Percentiles rank a stretch among this genome's conserved stretches.
Evolutionary conservation across 257 asterid genomes (phyloP).

Genomic region (Schizonepeta tenuifolia): DNA sequence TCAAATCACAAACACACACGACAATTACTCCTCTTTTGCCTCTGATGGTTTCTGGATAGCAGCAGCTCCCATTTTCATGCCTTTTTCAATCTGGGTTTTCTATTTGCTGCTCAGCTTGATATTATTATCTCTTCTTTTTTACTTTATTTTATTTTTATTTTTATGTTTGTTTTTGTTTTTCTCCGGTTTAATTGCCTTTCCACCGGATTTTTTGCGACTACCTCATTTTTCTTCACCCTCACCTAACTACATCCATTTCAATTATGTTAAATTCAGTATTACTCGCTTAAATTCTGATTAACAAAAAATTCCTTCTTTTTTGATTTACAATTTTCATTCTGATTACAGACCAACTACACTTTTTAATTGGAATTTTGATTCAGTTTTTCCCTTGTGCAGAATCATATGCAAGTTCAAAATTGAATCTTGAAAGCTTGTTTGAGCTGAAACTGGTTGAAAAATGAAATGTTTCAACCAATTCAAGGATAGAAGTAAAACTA

Average conservation of each 20-base stretch:
- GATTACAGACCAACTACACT: neutral
- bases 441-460: neutral
- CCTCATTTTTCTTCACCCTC: too few species aligned
- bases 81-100: neutral
- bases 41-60: neutral
- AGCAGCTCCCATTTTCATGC: conserved; percentile 1
- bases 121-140: neutral
- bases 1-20: neutral
- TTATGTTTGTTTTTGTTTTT: too few species aligned
- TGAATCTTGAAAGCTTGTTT: conserved; percentile 39
- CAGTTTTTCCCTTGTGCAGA: conserved; percentile 23
- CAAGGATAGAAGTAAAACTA: conserved; percentile 52
- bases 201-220: neutral
- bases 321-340: neutral
- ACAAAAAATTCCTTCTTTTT: too few species aligned
- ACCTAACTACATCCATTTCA: neutral
- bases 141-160: neutral
- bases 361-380: neutral
- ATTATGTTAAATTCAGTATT: neutral
- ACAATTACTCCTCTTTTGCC: neutral
- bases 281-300: neutral
- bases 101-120: neutral
- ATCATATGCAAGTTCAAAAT: conserved; percentile 10
- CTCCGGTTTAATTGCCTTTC: neutral
- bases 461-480: conserved; percentile 78